A percentile compares a stretch with the other conserved stretches of the same genome.
These are phyloP conservation scores for Aciculosporium take DNA, from an alignment of 2,329 filamentous ascomycete genomes.

Conservation along the genomic window DNA sequence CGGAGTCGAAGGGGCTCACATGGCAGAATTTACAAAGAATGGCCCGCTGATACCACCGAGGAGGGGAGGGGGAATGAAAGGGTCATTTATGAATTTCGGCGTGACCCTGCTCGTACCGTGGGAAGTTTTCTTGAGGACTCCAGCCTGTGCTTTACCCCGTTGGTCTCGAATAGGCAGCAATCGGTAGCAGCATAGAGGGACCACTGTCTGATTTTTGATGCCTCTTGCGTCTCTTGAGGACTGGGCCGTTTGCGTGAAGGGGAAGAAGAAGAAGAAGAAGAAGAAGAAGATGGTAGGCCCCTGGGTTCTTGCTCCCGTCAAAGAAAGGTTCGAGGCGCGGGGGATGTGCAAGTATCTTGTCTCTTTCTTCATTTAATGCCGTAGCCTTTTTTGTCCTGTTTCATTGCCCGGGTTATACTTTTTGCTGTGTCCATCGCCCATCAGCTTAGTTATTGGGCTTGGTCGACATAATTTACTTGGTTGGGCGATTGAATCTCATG, in stretches of 20 bases:
- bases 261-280: background rate
- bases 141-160: background rate
- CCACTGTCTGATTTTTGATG: background rate
- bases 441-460: constrained; percentile 24
- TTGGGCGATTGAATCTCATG: constrained; percentile 26
- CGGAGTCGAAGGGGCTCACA: constrained; percentile 18
- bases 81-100: constrained; percentile 17
- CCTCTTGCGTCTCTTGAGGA: background rate
- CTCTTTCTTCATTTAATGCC: constrained; percentile 17
- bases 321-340: constrained; percentile 2
- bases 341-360: constrained; percentile 5
- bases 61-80: constrained; percentile 11
- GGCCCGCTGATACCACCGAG: constrained; percentile 17
- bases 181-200: background rate
- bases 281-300: constrained; percentile 3
- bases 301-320: background rate
- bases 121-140: background rate
- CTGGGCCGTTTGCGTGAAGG: constrained; percentile 1
- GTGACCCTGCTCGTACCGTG: constrained; percentile 10
- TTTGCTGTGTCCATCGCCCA: constrained; percentile 18
- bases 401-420: constrained; percentile 11
- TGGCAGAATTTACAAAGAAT: constrained; percentile 1
- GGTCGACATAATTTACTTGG: constrained; percentile 33
- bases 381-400: constrained; percentile 17
- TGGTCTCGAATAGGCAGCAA: background rate